phyloP scores from a whole-genome alignment of 2,329 filamentous ascomycete species.

The Amylocarpus encephaloides region DNA sequence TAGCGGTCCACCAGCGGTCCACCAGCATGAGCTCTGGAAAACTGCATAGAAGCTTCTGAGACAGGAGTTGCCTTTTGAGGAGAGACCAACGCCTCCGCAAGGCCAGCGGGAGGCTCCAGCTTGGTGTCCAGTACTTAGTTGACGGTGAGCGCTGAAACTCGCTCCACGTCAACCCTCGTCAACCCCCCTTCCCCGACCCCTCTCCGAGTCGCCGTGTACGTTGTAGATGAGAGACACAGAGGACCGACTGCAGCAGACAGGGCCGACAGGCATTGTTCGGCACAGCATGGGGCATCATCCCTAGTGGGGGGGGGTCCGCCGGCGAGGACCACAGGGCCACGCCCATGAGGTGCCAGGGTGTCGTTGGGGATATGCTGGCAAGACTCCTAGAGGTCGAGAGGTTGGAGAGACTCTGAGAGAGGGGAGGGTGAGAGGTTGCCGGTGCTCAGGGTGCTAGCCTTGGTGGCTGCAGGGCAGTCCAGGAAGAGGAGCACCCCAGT shows the following conservation, averaged over 20 bases:
- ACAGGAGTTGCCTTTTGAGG: conserved; percentile 6
- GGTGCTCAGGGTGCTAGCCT: too few species aligned
- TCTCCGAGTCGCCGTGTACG: too few species aligned
- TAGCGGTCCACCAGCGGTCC: conserved; percentile 1
- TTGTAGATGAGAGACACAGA: too few species aligned
- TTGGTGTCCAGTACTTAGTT: background rate
- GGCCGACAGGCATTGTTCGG: conserved; percentile 9
- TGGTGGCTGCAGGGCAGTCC: too few species aligned
- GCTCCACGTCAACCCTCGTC: background rate
- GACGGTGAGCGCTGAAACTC: conserved; percentile 5
- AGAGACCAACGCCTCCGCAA: background rate
- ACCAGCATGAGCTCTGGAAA: conserved; percentile 22
- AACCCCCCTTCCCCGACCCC: background rate
- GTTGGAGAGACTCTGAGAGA: too few species aligned
- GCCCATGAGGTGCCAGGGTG: too few species aligned
- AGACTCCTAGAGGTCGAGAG: too few species aligned
- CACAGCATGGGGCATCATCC: background rate
- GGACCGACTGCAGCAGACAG: background rate
- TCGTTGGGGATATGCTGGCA: too few species aligned
- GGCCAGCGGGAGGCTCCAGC: background rate
- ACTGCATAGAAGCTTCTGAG: conserved; percentile 25
- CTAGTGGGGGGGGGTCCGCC: too few species aligned
- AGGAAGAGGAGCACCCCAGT: too few species aligned
- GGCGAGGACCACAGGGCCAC: too few species aligned
- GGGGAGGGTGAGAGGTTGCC: too few species aligned